A percentile compares a stretch with the other conserved stretches of the same genome.
These are phyloP conservation scores for Hydnomerulius pinastri DNA, from an alignment of 768 basidiomycete genomes.

Conservation along the genomic window DNA sequence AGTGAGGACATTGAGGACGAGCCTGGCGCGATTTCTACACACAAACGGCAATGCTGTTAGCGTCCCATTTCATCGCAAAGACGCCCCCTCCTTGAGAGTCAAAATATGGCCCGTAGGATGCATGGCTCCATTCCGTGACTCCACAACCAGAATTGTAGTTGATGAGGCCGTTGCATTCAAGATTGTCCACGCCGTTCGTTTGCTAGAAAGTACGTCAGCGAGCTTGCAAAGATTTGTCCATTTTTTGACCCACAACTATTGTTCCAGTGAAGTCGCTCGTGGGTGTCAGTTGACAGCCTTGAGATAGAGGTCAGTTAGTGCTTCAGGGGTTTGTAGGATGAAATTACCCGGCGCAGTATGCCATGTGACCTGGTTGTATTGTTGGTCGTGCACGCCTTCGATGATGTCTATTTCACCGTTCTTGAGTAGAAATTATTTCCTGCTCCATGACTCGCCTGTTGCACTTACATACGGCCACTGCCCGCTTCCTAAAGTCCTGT, in stretches of 20 bases:
- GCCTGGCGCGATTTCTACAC: conserved; percentile 29
- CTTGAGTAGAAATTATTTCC: conserved; percentile 37
- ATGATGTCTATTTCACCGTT: conserved; percentile 82
- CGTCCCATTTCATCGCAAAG: conserved; percentile 90
- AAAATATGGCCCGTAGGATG: conserved; percentile 83
- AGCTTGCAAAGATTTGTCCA: neutral
- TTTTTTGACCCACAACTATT: conserved; percentile 53
- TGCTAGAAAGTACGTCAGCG: conserved; percentile 31
- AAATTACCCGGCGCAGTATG: conserved; percentile 63
- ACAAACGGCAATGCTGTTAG: conserved; percentile 75
- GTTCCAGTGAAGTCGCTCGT: conserved; percentile 62
- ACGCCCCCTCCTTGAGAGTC: conserved; percentile 81
- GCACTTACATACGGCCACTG: conserved; percentile 63
- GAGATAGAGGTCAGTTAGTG: conserved; percentile 4
- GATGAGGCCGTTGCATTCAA: conserved; percentile 53
- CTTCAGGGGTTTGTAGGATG: neutral
- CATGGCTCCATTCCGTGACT: conserved; percentile 74
- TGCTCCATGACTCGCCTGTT: neutral
- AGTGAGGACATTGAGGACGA: conserved; percentile 2
- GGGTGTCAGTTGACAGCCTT: conserved; percentile 63
- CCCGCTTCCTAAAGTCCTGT: conserved; percentile 45
- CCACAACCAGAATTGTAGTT: conserved; percentile 74
- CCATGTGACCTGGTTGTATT: conserved; percentile 84
- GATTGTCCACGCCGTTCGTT: conserved; percentile 49
- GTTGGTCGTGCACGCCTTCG: conserved; percentile 82